Evolutionary conservation across 1,139 yeast species (phyloP), one percentile per base, ranked within the genome.

Genomic region (Geotrichum carabidarum): DNA sequence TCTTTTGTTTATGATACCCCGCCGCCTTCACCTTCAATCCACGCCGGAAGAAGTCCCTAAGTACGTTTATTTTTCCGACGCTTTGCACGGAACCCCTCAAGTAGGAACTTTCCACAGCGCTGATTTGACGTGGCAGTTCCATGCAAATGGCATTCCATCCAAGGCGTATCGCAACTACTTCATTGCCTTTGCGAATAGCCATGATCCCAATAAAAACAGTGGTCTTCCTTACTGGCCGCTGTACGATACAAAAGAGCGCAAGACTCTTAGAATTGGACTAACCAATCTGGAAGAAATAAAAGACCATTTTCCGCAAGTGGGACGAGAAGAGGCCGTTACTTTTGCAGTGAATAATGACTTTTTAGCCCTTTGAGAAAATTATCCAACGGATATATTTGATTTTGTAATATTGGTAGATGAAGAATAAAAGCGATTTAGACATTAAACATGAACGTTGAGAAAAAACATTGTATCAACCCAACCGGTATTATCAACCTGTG

Each of bases 161-260:
- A 42, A 32, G 12, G 54, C 57, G 1, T 61, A 61, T 49, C 51
- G 60, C 11, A 50, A 50, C 30, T 55, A 60, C 43, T 61, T 54
- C 43, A 50, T 62, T 22, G 44, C 62, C 9, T 62, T 62, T 60
- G 63, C 62, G 11, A 50, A 57, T 45, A 40, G 50, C 30, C 50
- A 44, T 12, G 58, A 60, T 48, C 63, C 63, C 9, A 60, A 60
- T 51, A 18, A 31, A 22, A 43, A 37, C 2, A 42, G 38, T 18
- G 41, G 40, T 3, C 32, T 57, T 32, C 22, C 44, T 1, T 17
- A 34, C n/a, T 58, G 61, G 61, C 55, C 55, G 8, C 14, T 48
- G 48, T 59, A 81, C 79, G 0, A 41, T 5, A 7, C 18, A 8
- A 41, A 53, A 32, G 32, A 31, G 4, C 18, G 31, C 11, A 35